Conservation (phyloP, 257 asterid species). For the Fraxinus excelsior region DNA sequence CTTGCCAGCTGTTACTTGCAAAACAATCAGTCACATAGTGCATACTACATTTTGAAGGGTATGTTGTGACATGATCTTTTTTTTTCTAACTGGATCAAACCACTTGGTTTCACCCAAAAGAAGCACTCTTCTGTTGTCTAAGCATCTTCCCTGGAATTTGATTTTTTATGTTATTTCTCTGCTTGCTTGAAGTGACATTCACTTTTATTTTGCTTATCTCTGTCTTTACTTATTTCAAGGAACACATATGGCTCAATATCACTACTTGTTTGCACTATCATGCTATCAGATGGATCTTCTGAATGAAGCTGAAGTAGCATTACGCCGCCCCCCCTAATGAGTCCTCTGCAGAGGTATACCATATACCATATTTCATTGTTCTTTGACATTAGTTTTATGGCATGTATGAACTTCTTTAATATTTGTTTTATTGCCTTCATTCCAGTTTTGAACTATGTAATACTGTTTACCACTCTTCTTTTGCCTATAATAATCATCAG, state of each 20-base stretch:
- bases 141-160: no score
- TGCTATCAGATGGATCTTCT: constrained; percentile 95
- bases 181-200: no score
- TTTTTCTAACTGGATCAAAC: no score
- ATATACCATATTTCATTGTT: neutral
- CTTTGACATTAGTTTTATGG: constrained; percentile 7
- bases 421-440: neutral
- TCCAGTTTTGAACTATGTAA: neutral
- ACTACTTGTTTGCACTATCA: constrained; percentile 92
- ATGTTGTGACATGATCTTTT: no score
- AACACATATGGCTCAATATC: constrained; percentile 69
- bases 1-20: no score
- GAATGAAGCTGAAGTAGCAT: constrained; percentile 80
- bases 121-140: no score
- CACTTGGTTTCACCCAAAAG: no score
- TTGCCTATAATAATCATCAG: constrained; percentile 9
- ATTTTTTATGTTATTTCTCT: no score
- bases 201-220: no score
- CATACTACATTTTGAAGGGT: no score
- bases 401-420: no score
- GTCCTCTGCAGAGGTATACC: constrained; percentile 69
- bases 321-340: constrained; percentile 65
- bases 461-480: constrained; percentile 3
- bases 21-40: no score
- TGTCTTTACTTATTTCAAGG: constrained; percentile 48